Evolutionary conservation across 495 filamentous ascomycete genomes (phyloP).

Genomic region (Lasiosphaeris hirsuta): DNA sequence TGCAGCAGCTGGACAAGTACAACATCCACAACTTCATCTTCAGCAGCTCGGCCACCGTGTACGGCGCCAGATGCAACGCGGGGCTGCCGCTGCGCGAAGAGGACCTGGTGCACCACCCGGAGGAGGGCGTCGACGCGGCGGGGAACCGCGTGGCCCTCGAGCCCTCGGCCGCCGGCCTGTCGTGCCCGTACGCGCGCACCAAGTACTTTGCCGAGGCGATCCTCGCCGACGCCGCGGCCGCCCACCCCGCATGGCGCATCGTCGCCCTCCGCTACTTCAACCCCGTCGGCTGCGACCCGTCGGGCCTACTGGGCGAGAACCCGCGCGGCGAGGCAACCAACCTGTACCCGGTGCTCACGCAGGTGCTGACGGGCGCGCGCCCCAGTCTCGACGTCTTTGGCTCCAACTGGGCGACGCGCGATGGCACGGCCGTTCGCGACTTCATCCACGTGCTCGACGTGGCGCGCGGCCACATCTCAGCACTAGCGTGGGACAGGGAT

Average conservation of each 20-base stretch:
- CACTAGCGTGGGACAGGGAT: conserved; percentile 33
- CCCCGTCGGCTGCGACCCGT: conserved; percentile 62
- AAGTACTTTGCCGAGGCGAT: conserved; percentile 67
- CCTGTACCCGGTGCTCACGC: conserved; percentile 58
- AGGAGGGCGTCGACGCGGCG: not conserved
- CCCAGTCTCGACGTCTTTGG: conserved; percentile 57
- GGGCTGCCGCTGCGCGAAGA: conserved; percentile 57
- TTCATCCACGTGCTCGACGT: conserved; percentile 66
- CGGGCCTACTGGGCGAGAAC: conserved; percentile 62
- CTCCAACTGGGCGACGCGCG: conserved; percentile 60
- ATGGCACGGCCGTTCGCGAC: conserved; percentile 73
- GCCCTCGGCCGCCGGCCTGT: conserved; percentile 47
- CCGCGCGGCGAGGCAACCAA: conserved; percentile 61
- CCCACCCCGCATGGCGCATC: conserved; percentile 59
- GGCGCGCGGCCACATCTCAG: conserved; percentile 62
- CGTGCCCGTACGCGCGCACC: conserved; percentile 63
- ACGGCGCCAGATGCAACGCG: conserved; percentile 53
- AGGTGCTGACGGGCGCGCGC: conserved; percentile 56
- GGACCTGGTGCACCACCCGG: conserved; percentile 54
- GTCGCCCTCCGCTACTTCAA: conserved; percentile 67
- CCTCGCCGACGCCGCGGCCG: conserved; percentile 56
- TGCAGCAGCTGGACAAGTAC: conserved; percentile 51
- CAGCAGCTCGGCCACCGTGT: conserved; percentile 61
- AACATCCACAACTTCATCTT: conserved; percentile 65
- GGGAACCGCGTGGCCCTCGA: not conserved